Percentiles rank a stretch among this genome's conserved stretches.
Conservation (phyloP, 768 basidiomycete genomes). For the Dendrothele bispora region DNA sequence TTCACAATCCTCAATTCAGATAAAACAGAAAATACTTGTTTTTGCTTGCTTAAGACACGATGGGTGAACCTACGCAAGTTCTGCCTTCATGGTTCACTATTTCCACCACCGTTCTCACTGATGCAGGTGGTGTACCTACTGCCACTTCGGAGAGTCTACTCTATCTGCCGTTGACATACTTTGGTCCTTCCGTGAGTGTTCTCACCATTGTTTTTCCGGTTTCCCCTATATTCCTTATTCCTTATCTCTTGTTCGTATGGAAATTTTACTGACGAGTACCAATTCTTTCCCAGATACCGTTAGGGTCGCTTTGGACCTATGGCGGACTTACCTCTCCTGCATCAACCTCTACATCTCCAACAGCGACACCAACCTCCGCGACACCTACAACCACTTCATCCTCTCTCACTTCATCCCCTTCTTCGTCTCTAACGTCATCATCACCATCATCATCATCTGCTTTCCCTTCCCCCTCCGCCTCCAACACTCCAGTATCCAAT, state of each 20-base stretch:
- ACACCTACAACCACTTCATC: constrained; percentile 27
- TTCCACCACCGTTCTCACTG: constrained; percentile 49
- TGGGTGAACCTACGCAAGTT: constrained; percentile 64
- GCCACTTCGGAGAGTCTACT: constrained; percentile 58
- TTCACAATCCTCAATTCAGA: no score
- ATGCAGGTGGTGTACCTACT: constrained; percentile 50
- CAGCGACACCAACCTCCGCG: constrained; percentile 22
- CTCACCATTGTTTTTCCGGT: background rate
- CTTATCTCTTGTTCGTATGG: background rate
- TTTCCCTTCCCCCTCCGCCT: constrained; percentile 20
- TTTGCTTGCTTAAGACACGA: constrained; percentile 24
- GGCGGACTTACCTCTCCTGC: constrained; percentile 75
- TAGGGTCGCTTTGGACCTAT: constrained; percentile 69
- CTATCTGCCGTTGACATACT: constrained; percentile 76
- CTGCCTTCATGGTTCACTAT: constrained; percentile 75
- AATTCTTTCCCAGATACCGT: constrained; percentile 58
- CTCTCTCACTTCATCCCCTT: constrained; percentile 27
- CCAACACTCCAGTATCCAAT: constrained; percentile 15
- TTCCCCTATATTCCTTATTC: constrained; percentile 1
- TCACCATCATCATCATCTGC: constrained; percentile 27
- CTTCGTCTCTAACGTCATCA: constrained; percentile 24
- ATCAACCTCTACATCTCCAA: constrained; percentile 26
- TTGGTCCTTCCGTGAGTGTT: constrained; percentile 73
- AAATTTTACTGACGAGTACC: background rate
- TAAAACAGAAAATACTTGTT: background rate